A percentile compares a stretch with the other conserved stretches of the same genome.
phyloP scores from a whole-genome alignment of 345 rosid genomes.

The Euphorbia lathyris region DNA sequence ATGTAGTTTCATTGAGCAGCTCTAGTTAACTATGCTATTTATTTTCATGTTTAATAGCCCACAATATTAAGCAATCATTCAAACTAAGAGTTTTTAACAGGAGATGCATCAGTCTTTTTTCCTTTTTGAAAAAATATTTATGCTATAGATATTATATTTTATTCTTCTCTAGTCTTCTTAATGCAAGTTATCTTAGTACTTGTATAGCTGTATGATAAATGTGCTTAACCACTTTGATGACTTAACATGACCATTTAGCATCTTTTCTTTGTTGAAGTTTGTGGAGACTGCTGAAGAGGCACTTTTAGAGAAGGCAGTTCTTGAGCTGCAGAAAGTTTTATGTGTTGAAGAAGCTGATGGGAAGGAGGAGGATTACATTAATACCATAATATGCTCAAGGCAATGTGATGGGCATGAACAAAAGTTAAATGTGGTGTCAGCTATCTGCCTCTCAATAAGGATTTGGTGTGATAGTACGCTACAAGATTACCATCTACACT shows the following conservation, averaged over 20 bases:
- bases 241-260: not conserved
- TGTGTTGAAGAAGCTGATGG: constrained; percentile 38
- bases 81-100: not conserved
- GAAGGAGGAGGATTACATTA: constrained; percentile 58
- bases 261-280: constrained; percentile 53
- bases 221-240: not conserved
- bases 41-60: not conserved
- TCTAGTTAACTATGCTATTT: not conserved
- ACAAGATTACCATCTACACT: constrained; percentile 85
- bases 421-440: constrained; percentile 47
- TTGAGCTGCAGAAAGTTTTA: constrained; percentile 55
- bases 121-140: not conserved
- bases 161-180: not conserved
- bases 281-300: constrained; percentile 59
- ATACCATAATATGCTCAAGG: constrained; percentile 53
- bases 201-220: not conserved
- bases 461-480: constrained; percentile 70
- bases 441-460: constrained; percentile 59
- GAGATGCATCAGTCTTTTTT: not conserved
- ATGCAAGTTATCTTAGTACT: not conserved
- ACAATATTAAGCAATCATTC: not conserved
- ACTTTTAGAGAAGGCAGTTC: constrained; percentile 58
- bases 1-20: not conserved
- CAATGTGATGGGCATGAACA: constrained; percentile 35
- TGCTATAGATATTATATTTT: not conserved